Conservation (phyloP, 306 rosid genomes). For the Urtica urens region DNA sequence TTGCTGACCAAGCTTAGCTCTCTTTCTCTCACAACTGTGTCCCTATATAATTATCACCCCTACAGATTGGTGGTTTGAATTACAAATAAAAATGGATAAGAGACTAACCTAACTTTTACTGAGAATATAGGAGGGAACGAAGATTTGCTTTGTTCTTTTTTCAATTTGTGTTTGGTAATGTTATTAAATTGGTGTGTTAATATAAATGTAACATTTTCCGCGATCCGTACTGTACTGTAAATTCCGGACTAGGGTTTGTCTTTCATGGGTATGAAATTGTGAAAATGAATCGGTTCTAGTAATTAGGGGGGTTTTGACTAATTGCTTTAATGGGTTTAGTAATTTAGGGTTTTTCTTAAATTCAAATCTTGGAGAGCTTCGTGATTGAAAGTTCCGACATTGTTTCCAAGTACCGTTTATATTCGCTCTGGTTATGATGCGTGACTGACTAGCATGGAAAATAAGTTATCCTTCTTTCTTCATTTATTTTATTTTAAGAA, state of each 20-base stretch:
- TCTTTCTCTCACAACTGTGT: conserved; percentile 17
- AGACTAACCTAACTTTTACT: too few species aligned
- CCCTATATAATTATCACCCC: not conserved
- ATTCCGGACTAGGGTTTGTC: conserved; percentile 38
- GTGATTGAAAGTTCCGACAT: conserved; percentile 3
- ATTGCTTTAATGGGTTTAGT: conserved; percentile 1
- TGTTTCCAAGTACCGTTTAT: not conserved
- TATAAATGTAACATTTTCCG: conserved; percentile 27
- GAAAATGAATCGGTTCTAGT: conserved; percentile 20
- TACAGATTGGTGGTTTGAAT: too few species aligned
- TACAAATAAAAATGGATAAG: too few species aligned
- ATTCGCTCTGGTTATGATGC: not conserved
- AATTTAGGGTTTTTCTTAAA: conserved; percentile 32
- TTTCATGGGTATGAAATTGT: conserved; percentile 15
- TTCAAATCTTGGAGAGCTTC: conserved; percentile 5
- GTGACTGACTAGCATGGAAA: not conserved
- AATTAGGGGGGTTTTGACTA: conserved; percentile 19
- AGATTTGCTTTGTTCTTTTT: not conserved
- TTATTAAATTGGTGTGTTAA: conserved; percentile 30
- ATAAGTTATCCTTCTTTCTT: not conserved
- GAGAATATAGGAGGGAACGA: too few species aligned
- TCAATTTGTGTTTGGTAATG: conserved; percentile 15
- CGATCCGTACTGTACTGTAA: conserved; percentile 22
- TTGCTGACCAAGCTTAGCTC: conserved; percentile 31
- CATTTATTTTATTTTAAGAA: not conserved